Evolutionary conservation across 139 green algal genomes (phyloP), one percentile per base, ranked within the genome.

Genomic region (Chlorella ohadii): DNA sequence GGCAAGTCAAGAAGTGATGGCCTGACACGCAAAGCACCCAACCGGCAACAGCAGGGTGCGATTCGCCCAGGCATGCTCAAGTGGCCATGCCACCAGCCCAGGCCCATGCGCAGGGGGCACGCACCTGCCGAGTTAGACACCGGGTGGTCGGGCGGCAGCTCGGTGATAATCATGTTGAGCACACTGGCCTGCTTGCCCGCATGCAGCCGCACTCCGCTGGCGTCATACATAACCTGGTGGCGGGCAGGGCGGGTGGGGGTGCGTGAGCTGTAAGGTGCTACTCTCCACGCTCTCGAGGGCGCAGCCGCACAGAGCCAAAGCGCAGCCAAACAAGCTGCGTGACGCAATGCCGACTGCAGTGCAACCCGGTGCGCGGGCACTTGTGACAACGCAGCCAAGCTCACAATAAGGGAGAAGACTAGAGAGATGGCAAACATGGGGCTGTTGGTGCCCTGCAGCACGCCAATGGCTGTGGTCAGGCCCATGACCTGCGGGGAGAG

Each of bases 151-250:
- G 88, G 84, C 23, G 94, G 94, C 65, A 98, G 86, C 83, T 96
- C 91, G 31, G 86, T 93, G 34, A 96, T 93, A 28, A 96, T 94
- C 79, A 94, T 89, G 89, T 99, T 99, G 70, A 99, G 90, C 28
- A 98, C 96, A 84, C 96, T 91, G 25, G 97, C 97, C 83, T 99
- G 97, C 86, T 96, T 96, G 64, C 97, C 97, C 65, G 97, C 97
- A 84, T 99, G 97, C 47, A 93, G 86, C 27, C 97, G 89, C 64
- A 99, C 97, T 23, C 94, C 94, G 20, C 96, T 96, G 2, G 97
- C 97, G 86, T 99, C 97, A 82, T 99, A 99, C 90, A 94, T 94
- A 6, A 93, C 85, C 84, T 88, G 78, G 19, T 88, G 78, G 19
- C 15, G n/a, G 63, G 6, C 9, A 13, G 63, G 28, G 63, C 1